Evolutionary conservation across 768 basidiomycete species (phyloP).

Genomic region (Chiua virens): DNA sequence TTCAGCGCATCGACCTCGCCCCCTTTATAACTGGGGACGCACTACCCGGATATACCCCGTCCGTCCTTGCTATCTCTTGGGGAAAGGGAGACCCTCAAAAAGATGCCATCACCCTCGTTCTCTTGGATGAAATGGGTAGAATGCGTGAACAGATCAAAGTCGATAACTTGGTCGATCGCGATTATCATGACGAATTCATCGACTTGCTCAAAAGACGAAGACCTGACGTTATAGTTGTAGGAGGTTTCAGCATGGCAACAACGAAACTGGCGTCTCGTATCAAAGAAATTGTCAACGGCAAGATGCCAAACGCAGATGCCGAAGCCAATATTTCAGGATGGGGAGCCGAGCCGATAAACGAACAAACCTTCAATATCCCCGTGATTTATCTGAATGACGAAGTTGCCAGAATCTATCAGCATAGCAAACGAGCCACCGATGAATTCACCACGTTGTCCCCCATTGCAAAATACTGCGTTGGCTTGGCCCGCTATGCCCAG

Average conservation of each 20-base stretch:
- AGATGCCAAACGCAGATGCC: constrained; percentile 23
- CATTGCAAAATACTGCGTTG: constrained; percentile 89
- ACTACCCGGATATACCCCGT: constrained; percentile 67
- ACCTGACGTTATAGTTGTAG: constrained; percentile 87
- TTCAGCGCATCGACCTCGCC: constrained; percentile 79
- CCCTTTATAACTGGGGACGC: constrained; percentile 65
- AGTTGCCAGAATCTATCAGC: constrained; percentile 91
- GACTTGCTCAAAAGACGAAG: constrained; percentile 80
- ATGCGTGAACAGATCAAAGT: constrained; percentile 88
- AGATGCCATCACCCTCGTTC: constrained; percentile 84
- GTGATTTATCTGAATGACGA: constrained; percentile 88
- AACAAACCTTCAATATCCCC: constrained; percentile 57
- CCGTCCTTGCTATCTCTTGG: constrained; percentile 90
- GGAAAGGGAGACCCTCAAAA: constrained; percentile 93
- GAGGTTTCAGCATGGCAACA: constrained; percentile 86
- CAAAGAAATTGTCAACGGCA: constrained; percentile 51
- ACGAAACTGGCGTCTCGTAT: constrained; percentile 64
- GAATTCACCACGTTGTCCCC: constrained; percentile 80
- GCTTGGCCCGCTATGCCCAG: constrained; percentile 89
- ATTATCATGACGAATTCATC: constrained; percentile 69
- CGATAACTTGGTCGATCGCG: constrained; percentile 78
- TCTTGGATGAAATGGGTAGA: constrained; percentile 85
- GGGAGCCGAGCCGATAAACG: constrained; percentile 34
- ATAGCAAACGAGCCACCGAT: constrained; percentile 78
- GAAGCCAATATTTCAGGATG: constrained; percentile 21